A percentile compares a stretch with the other conserved stretches of the same genome.
Evolutionary conservation across 2,329 filamentous ascomycete genomes (phyloP).

Genomic region (Fusarium solani-melongenae): DNA sequence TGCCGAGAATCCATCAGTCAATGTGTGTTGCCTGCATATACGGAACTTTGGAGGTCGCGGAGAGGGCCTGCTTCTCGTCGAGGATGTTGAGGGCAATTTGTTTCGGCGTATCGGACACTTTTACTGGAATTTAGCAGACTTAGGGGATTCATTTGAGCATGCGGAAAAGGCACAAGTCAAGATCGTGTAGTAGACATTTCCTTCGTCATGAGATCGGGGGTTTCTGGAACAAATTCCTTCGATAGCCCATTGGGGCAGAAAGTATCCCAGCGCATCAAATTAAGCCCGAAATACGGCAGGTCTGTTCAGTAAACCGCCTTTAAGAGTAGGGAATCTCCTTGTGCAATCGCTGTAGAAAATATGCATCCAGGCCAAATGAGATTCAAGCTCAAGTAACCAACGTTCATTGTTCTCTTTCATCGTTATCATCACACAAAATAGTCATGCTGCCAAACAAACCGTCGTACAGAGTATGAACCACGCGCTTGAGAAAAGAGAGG

Average conservation of each 20-base stretch:
- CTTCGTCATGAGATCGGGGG: not conserved
- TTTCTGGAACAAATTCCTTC: not conserved
- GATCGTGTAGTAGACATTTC: not conserved
- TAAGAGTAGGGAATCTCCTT: not conserved
- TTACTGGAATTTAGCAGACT: not conserved
- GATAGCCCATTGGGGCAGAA: not conserved
- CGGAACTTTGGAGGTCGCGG: not conserved
- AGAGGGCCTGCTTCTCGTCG: not conserved
- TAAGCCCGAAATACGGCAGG: accelerated
- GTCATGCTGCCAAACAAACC: not conserved
- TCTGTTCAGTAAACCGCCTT: not conserved
- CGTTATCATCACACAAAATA: not conserved
- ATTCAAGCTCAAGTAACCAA: not conserved
- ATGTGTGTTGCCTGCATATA: not conserved
- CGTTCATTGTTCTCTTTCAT: not conserved
- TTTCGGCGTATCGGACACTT: not conserved
- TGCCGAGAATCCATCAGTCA: not conserved
- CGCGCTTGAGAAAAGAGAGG: not conserved
- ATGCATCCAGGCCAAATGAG: not conserved
- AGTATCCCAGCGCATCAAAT: not conserved
- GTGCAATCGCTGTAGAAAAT: not conserved
- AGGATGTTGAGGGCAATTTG: not conserved
- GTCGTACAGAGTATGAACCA: not conserved
- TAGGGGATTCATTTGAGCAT: not conserved
- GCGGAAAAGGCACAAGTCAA: not conserved